Base-by-base conservation (phyloP, 2,329 filamentous ascomycete genomes). In the Penicillium brevicompactum region DNA sequence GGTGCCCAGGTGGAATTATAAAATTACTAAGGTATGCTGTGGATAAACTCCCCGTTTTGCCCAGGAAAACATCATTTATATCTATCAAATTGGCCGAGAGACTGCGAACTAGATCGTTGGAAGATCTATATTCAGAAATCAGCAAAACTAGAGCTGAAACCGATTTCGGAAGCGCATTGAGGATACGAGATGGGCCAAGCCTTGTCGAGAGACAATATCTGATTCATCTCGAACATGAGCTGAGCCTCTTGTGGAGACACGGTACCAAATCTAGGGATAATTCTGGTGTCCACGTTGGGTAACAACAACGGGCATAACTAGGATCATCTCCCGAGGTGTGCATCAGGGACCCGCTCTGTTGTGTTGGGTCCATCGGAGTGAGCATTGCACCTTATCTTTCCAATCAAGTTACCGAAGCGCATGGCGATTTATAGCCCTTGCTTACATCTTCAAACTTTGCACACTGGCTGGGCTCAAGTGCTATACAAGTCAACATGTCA, bases 131-230 rank as follows among this genome's bases (percentile, higher is more conserved):
- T 46, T 31, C 24, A 32, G 24, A 41, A 32, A 22, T 13, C 24
- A 30, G 24, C n/a, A 41, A 11, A 7, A 8, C 38, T 24, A 24
- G 22, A 18, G 42, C 32, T 24, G 16, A 51, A 24, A 11, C 2
- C 6, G 11, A 27, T 27, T 27, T 27, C 24, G 24, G 24, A 8
- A 51, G 24, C 10, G 37, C 43, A 52, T 52, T 27, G 30, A 43
- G 37, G 37, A 55, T 55, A 52, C 53, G 53, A 52, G 53, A 55
- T 38, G 38, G 16, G 16, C 6, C 14, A 32, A 27, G 7, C 49
- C 49, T 55, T 52, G 48, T 42, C 43, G 7, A 46, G 32, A 34
- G 44, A 34, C 30, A 46, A n/a, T 30, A 47, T 55, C 30, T 38
- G 43, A 52, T 44, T 31, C 24, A 27, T 44, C 31, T 16, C 13